phyloP scores from a whole-genome alignment of 139 green algal genomes.

The Tetraselmis striata region DNA sequence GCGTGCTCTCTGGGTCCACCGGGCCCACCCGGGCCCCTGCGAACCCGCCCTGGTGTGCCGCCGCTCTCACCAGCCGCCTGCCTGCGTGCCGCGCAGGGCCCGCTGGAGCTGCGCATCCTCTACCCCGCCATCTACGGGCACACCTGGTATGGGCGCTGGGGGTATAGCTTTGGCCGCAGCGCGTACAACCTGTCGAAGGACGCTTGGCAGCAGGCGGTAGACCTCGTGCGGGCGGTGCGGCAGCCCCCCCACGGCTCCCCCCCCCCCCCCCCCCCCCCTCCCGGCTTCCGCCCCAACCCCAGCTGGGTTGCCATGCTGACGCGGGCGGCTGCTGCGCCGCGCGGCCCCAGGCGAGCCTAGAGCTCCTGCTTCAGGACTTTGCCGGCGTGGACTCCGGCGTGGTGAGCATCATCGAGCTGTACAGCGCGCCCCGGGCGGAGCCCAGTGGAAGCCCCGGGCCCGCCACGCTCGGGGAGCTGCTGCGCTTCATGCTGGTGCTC shows the following conservation, averaged over 20 bases:
- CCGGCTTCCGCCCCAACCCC: too few species aligned
- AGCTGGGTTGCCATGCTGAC: background rate
- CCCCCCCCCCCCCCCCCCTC: too few species aligned
- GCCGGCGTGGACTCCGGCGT: constrained; percentile 29
- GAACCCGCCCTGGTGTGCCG: too few species aligned
- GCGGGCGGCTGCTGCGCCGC: too few species aligned
- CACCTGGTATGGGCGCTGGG: constrained; percentile 92
- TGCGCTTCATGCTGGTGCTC: constrained; percentile 49
- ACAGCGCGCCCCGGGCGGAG: constrained; percentile 19
- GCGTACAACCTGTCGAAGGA: constrained; percentile 64
- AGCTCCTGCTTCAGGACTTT: constrained; percentile 49
- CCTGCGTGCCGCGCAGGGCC: too few species aligned
- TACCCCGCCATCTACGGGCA: constrained; percentile 53
- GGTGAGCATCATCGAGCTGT: constrained; percentile 45
- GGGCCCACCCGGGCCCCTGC: too few species aligned
- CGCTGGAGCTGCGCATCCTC: constrained; percentile 88
- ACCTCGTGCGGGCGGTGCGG: constrained; percentile 7
- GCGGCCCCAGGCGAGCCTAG: background rate
- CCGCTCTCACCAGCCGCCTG: too few species aligned
- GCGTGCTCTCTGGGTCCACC: too few species aligned
- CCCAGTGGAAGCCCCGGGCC: background rate
- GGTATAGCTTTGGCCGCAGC: constrained; percentile 84
- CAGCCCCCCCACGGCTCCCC: constrained; percentile 7
- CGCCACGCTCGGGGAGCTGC: constrained; percentile 47
- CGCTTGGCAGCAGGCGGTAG: constrained; percentile 53